A percentile compares a stretch with the other conserved stretches of the same genome.
Conservation (phyloP, 805 yeast genomes). For the Saccharomycopsis microspora region DNA sequence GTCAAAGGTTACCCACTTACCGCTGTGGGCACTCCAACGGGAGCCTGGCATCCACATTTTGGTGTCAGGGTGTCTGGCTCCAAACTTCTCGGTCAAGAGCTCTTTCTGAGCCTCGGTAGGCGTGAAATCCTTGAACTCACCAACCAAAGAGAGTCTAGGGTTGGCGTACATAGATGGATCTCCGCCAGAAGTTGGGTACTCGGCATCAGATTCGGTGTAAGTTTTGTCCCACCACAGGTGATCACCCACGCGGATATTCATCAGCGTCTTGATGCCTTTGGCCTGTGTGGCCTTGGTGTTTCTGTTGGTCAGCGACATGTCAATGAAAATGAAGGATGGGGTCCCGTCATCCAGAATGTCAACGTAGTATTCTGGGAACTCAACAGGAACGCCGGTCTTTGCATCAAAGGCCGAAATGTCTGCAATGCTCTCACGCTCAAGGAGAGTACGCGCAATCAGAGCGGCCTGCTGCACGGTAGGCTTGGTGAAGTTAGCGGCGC, state of each 20-base stretch:
- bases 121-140: no score
- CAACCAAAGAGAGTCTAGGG: no score
- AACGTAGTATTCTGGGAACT: constrained; percentile 1
- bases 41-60: constrained; percentile 3
- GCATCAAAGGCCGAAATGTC: constrained; percentile 1
- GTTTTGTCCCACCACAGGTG: no score
- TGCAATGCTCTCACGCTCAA: not conserved
- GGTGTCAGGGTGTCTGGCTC: constrained; percentile 2
- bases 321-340: not conserved
- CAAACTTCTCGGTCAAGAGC: not conserved
- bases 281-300: constrained; percentile 3
- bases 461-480: constrained; percentile 2
- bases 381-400: not conserved
- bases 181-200: no score
- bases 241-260: no score
- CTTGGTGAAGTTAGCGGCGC: no score
- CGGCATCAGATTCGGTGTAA: no score
- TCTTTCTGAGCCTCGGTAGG: not conserved
- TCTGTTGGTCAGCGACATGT: constrained; percentile 1
- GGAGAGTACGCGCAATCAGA: constrained; percentile 2
- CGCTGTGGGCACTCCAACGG: not conserved
- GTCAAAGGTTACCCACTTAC: constrained; percentile 47
- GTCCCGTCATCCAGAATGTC: constrained; percentile 1
- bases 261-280: no score
- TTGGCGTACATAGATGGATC: no score